These are phyloP conservation scores for Ustilago bromivora DNA, from an alignment of 1,284 basidiomycete genomes.

Conservation along the genomic window DNA sequence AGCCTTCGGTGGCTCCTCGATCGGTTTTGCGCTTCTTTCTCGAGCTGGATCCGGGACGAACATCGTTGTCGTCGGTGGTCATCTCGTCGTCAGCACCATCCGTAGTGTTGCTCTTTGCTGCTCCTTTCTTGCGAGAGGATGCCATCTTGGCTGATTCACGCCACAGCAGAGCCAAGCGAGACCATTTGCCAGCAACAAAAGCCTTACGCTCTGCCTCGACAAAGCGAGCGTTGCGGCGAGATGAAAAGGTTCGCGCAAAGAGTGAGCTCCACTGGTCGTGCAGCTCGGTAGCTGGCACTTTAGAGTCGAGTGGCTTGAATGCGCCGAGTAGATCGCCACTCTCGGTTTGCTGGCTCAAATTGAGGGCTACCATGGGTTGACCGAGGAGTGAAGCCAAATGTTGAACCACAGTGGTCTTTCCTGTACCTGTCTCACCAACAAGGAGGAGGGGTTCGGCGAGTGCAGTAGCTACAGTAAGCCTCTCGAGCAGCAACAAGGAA, in stretches of 20 bases:
- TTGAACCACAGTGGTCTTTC: slow-evolving; percentile 93
- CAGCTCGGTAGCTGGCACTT: slow-evolving; percentile 79
- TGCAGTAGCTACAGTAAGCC: slow-evolving; percentile 81
- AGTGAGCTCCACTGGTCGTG: slow-evolving; percentile 84
- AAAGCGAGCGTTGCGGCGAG: slow-evolving; percentile 89
- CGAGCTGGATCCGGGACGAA: slow-evolving; percentile 21
- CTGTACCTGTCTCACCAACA: slow-evolving; percentile 98
- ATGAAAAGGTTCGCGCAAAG: slow-evolving; percentile 89
- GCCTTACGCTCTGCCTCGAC: slow-evolving; percentile 86
- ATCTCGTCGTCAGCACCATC: slow-evolving; percentile 12
- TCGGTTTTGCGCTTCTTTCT: slow-evolving; percentile 68
- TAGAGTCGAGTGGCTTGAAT: slow-evolving; percentile 87
- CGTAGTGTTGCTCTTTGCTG: slow-evolving; percentile 64
- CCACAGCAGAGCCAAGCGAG: slow-evolving; percentile 85
- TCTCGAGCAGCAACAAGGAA: slow-evolving; percentile 82
- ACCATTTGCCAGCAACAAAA: slow-evolving; percentile 86
- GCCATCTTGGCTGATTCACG: slow-evolving; percentile 78
- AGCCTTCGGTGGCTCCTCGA: slow-evolving; percentile 35
- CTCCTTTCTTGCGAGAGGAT: slow-evolving; percentile 70
- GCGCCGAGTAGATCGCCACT: slow-evolving; percentile 93
- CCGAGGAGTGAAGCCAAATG: slow-evolving; percentile 85
- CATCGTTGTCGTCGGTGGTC: slow-evolving; percentile 19
- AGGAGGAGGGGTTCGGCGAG: slow-evolving; percentile 87
- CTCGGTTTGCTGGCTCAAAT: slow-evolving; percentile 96
- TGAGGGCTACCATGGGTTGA: slow-evolving; percentile 85